Evolutionary conservation across 2,329 filamentous ascomycete genomes (phyloP).

Genomic region (Aspergillus clavatus): DNA sequence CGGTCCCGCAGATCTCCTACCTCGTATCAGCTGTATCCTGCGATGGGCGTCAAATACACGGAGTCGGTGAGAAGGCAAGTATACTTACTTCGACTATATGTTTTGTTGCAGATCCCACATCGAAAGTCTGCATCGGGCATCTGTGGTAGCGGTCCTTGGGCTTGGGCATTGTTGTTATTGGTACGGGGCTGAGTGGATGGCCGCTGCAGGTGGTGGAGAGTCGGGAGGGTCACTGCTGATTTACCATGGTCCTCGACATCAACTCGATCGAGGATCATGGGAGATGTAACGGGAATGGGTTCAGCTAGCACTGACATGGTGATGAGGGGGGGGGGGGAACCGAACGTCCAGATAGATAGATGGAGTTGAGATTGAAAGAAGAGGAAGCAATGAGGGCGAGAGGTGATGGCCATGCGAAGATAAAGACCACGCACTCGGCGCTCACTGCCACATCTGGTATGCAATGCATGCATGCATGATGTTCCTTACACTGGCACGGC

Average conservation of each 20-base stretch:
- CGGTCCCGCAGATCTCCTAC: slow-evolving; percentile 17
- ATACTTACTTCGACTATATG: slow-evolving; percentile 14
- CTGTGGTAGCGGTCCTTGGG: background rate
- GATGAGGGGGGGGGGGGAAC: background rate
- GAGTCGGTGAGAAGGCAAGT: background rate
- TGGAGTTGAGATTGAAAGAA: too few relatives aligned
- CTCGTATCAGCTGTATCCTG: background rate
- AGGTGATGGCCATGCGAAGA: too few relatives aligned
- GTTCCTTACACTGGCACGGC: too few relatives aligned
- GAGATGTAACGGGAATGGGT: background rate
- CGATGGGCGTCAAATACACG: too few relatives aligned
- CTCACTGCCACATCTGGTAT: too few relatives aligned
- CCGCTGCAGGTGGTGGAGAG: background rate
- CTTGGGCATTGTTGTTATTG: too few relatives aligned
- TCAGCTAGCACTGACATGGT: background rate
- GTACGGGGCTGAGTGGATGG: too few relatives aligned
- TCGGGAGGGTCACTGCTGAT: too few relatives aligned
- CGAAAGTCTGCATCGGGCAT: slow-evolving; percentile 6
- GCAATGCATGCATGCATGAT: too few relatives aligned
- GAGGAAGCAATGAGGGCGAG: too few relatives aligned
- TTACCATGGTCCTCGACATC: too few relatives aligned
- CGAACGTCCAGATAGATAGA: background rate
- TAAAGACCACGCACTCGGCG: too few relatives aligned
- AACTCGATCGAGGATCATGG: background rate
- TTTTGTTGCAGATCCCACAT: slow-evolving; percentile 16